phyloP scores from a whole-genome alignment of 257 asterid genomes.

The Solanum gandarillasii region DNA sequence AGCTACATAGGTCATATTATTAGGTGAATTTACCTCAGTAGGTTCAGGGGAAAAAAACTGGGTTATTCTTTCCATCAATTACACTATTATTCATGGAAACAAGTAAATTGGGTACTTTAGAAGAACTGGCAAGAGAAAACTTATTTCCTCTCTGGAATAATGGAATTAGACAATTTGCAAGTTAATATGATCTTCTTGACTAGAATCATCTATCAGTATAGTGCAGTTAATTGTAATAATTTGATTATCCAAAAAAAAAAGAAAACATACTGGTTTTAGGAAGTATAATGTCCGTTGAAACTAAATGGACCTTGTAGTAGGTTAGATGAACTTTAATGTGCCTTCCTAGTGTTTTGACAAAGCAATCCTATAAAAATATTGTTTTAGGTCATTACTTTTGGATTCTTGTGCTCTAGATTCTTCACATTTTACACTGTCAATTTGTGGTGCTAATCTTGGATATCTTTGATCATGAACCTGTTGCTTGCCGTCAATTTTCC shows the following conservation, averaged over 20 bases:
- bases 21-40: not conserved
- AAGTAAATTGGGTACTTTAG: not conserved
- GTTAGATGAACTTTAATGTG: not conserved
- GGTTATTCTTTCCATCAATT: not conserved
- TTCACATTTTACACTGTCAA: not conserved
- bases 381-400: not conserved
- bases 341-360: not conserved
- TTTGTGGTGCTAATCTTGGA: not conserved
- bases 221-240: not conserved
- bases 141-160: not conserved
- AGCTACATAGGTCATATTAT: not conserved
- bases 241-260: not conserved
- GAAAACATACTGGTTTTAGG: not conserved
- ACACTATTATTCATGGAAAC: not conserved
- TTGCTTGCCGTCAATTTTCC: not conserved
- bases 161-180: not conserved
- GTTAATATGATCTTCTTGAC: not conserved
- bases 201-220: not conserved
- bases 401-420: not conserved
- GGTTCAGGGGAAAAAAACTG: not conserved
- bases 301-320: not conserved
- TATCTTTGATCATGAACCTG: not conserved
- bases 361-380: not conserved
- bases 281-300: not conserved
- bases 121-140: not conserved